Percentiles rank a stretch among this genome's conserved stretches.
Evolutionary conservation across 176 grass and related monocot genomes (phyloP).

Genomic region (Lolium multiflorum): DNA sequence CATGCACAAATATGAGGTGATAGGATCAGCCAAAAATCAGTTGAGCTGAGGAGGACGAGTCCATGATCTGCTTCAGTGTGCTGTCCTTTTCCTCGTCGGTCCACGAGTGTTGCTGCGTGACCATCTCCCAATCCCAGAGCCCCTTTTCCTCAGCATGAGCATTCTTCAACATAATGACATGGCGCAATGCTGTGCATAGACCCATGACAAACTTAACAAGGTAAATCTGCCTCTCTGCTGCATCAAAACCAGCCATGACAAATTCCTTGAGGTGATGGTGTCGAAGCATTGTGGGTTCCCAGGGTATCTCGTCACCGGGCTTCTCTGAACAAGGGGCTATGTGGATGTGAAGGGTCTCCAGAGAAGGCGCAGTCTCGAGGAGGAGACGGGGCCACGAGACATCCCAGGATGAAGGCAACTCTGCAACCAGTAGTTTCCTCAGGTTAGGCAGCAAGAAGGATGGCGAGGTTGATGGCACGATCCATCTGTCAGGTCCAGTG

Average conservation of each 20-base stretch:
- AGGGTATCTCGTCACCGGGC: not conserved
- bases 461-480: not conserved
- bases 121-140: not conserved
- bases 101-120: not conserved
- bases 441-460: not conserved
- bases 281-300: not conserved
- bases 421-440: not conserved
- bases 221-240: not conserved
- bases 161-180: not conserved
- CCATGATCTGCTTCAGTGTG: not conserved
- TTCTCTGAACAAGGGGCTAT: not conserved
- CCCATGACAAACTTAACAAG: not conserved
- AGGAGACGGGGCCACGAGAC: not conserved
- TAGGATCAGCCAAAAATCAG: not conserved
- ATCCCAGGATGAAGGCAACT: not conserved
- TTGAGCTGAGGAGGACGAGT: not conserved
- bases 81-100: not conserved
- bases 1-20: not conserved
- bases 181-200: not conserved
- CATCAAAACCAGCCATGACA: not conserved
- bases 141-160: not conserved
- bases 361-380: not conserved
- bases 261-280: constrained; percentile 4
- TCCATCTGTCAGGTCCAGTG: constrained; percentile 1
- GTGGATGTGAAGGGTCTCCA: not conserved